Percentiles rank a stretch among this genome's conserved stretches.
phyloP scores from a whole-genome alignment of 208 protist species.

The Acanthamoeba culbertsoni region DNA sequence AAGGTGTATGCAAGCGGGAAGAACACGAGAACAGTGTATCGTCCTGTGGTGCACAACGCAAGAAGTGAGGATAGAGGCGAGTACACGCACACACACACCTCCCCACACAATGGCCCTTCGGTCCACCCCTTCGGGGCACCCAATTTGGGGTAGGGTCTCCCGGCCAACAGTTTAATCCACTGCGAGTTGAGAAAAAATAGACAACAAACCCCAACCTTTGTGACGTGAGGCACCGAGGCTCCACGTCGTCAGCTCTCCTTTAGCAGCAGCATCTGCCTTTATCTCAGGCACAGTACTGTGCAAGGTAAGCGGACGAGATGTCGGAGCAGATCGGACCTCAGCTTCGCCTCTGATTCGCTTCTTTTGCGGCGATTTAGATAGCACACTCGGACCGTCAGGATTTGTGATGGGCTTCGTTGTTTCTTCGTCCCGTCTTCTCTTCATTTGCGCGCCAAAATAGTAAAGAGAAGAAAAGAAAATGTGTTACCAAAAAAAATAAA shows the following conservation, averaged over 20 bases:
- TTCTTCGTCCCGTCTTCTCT: not conserved
- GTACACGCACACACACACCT: too few species aligned
- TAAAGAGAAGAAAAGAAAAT: not conserved
- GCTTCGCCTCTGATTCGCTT: not conserved
- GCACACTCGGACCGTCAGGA: not conserved
- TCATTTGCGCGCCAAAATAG: not conserved
- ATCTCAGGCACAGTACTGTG: not conserved
- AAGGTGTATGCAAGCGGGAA: conserved; percentile 97
- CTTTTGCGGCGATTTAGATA: not conserved
- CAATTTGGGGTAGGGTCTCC: not conserved
- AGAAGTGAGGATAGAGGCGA: not conserved
- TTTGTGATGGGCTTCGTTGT: not conserved
- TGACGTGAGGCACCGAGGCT: not conserved
- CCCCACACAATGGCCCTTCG: too few species aligned
- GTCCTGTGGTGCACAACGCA: conserved; percentile 50
- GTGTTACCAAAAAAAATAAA: not conserved
- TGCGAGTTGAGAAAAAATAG: conserved; percentile 2
- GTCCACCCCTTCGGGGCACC: too few species aligned
- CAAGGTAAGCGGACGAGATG: too few species aligned
- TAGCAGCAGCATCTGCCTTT: not conserved
- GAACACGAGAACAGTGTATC: conserved; percentile 95
- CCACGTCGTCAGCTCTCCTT: not conserved
- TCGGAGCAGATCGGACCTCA: not conserved
- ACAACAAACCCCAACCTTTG: conserved; percentile 10
- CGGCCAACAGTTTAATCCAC: not conserved